Conservation (phyloP, 768 basidiomycete species). For the Tricholoma sp. region DNA sequence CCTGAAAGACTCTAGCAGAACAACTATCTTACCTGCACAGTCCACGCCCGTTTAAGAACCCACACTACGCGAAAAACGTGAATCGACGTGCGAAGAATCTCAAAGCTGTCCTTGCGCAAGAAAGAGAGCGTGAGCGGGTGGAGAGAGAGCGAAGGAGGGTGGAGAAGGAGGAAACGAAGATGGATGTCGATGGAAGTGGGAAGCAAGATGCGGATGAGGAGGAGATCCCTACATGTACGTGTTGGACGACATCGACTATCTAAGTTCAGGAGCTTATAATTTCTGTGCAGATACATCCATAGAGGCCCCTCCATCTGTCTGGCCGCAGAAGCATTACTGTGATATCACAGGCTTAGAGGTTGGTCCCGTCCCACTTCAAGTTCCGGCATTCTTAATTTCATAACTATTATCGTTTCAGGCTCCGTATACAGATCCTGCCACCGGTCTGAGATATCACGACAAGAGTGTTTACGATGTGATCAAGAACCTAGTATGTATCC, state of each 20-base stretch:
- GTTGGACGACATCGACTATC: not conserved
- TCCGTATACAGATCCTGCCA: constrained; percentile 79
- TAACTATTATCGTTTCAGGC: constrained; percentile 38
- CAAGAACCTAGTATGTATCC: constrained; percentile 54
- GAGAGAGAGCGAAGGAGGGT: constrained; percentile 56
- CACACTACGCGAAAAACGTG: constrained; percentile 60
- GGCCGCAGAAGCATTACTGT: constrained; percentile 74
- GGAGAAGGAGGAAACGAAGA: constrained; percentile 43
- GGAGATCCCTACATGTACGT: constrained; percentile 68
- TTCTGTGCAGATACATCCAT: constrained; percentile 59
- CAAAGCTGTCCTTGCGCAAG: constrained; percentile 72
- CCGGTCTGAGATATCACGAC: constrained; percentile 77
- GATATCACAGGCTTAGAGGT: constrained; percentile 87
- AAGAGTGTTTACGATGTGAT: constrained; percentile 84
- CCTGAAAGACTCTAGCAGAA: constrained; percentile 61
- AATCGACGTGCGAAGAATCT: constrained; percentile 75
- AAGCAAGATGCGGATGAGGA: constrained; percentile 31
- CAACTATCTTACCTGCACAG: constrained; percentile 67
- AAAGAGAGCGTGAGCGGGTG: constrained; percentile 69
- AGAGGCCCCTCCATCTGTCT: constrained; percentile 78
- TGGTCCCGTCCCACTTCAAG: constrained; percentile 1
- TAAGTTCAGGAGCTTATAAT: not conserved
- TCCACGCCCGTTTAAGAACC: constrained; percentile 77
- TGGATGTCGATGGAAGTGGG: constrained; percentile 43
- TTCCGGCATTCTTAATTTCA: not conserved